These are phyloP conservation scores for Hygrocybe coccinea DNA, from an alignment of 768 basidiomycete species.

Conservation along the genomic window DNA sequence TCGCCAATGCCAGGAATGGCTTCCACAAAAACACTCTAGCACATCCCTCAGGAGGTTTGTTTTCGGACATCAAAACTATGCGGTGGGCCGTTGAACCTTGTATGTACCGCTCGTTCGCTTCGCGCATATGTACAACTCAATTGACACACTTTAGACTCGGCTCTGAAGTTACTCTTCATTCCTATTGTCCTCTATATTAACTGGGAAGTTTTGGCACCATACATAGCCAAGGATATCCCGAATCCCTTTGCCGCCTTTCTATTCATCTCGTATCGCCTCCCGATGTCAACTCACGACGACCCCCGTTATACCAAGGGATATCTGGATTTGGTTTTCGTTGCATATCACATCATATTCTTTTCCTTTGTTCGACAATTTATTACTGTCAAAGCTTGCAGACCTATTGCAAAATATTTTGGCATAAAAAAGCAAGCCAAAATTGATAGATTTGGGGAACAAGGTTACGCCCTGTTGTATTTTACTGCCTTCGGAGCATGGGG, in stretches of 20 bases:
- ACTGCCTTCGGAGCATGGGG: conserved; percentile 67
- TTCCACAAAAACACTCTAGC: background rate
- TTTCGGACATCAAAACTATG: background rate
- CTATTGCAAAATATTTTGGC: conserved; percentile 66
- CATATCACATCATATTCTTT: conserved; percentile 82
- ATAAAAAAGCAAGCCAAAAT: conserved; percentile 64
- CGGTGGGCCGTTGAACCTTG: conserved; percentile 8
- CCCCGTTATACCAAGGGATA: conserved; percentile 68
- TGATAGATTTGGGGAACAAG: conserved; percentile 86
- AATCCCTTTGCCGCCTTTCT: conserved; percentile 78
- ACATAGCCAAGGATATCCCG: conserved; percentile 40
- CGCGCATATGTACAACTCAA: conserved; percentile 9
- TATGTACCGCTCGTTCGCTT: background rate
- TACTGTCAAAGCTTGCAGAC: conserved; percentile 58
- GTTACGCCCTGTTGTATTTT: conserved; percentile 84
- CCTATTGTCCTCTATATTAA: conserved; percentile 59
- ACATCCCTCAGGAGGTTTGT: background rate
- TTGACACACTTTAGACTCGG: conserved; percentile 44
- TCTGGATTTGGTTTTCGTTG: conserved; percentile 72
- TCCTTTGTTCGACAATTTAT: conserved; percentile 80
- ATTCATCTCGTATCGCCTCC: conserved; percentile 62
- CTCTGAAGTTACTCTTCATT: conserved; percentile 61
- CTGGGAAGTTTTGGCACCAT: conserved; percentile 52
- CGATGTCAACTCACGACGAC: conserved; percentile 47
- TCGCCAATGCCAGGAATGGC: conserved; percentile 10